A percentile compares a stretch with the other conserved stretches of the same genome.
Evolutionary conservation across 1,284 basidiomycete species (phyloP).

Genomic region (Fistulinella staudtii): DNA sequence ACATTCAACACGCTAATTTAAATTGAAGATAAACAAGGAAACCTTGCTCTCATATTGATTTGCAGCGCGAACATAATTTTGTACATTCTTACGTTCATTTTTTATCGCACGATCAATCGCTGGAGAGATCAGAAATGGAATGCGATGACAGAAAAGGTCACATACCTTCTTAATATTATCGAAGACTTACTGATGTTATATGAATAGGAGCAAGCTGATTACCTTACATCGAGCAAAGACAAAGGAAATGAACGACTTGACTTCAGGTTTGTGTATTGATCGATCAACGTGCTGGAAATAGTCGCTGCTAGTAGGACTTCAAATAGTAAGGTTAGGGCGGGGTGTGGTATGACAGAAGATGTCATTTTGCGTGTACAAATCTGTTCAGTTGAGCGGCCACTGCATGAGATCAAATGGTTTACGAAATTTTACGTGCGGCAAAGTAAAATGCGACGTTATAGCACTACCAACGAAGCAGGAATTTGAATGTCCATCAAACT

Average conservation of each 20-base stretch:
- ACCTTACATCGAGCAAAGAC: constrained; percentile 55
- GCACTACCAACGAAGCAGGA: too few species aligned
- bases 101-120: constrained; percentile 52
- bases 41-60: constrained; percentile 36
- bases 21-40: constrained; percentile 38
- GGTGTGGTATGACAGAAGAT: too few species aligned
- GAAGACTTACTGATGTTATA: neutral
- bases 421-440: too few species aligned
- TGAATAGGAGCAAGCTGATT: constrained; percentile 48
- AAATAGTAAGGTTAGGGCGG: too few species aligned
- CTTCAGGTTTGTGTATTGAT: constrained; percentile 52
- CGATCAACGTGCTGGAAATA: too few species aligned
- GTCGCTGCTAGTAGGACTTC: too few species aligned
- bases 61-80: constrained; percentile 40
- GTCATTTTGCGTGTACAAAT: too few species aligned
- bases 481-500: too few species aligned
- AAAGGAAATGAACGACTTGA: constrained; percentile 54
- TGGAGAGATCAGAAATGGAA: constrained; percentile 52
- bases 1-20: neutral
- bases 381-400: too few species aligned
- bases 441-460: too few species aligned
- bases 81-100: constrained; percentile 49
- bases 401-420: too few species aligned
- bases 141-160: constrained; percentile 47
- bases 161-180: constrained; percentile 4